A percentile compares a stretch with the other conserved stretches of the same genome.
Conservation (phyloP, 805 yeast species). For the Candida maltosa region DNA sequence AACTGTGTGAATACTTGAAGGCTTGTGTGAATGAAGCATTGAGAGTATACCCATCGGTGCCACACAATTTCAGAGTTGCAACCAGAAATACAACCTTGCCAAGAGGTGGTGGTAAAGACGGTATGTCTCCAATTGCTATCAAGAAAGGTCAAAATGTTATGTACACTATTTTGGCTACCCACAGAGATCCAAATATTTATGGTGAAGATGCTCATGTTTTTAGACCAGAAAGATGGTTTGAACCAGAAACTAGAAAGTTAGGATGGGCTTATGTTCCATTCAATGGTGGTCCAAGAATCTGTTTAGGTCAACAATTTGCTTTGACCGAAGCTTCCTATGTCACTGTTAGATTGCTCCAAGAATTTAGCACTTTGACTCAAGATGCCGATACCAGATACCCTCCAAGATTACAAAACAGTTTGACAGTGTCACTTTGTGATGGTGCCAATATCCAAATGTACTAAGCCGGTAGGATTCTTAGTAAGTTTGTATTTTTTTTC, state of each 20-base stretch:
- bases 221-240: constrained; percentile 42
- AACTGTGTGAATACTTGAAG: constrained; percentile 37
- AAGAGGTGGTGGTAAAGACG: constrained; percentile 30
- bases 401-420: constrained; percentile 21
- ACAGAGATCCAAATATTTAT: constrained; percentile 20
- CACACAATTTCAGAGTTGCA: constrained; percentile 26
- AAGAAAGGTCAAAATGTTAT: constrained; percentile 17
- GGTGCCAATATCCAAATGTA: background rate
- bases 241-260: constrained; percentile 26
- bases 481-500: too few relatives aligned
- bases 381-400: too few relatives aligned
- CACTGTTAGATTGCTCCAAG: constrained; percentile 29
- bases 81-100: constrained; percentile 29
- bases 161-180: constrained; percentile 18
- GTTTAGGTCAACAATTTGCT: constrained; percentile 56
- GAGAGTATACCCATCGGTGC: constrained; percentile 35
- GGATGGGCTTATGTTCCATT: constrained; percentile 53
- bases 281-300: constrained; percentile 56
- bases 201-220: constrained; percentile 33
- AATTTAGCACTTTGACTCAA: constrained; percentile 15
- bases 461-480: too few relatives aligned
- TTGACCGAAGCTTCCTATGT: constrained; percentile 51
- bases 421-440: constrained; percentile 19
- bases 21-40: constrained; percentile 33
- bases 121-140: constrained; percentile 17